Conservation (phyloP, 2,329 filamentous ascomycete species). For the Botrytis byssoidea region DNA sequence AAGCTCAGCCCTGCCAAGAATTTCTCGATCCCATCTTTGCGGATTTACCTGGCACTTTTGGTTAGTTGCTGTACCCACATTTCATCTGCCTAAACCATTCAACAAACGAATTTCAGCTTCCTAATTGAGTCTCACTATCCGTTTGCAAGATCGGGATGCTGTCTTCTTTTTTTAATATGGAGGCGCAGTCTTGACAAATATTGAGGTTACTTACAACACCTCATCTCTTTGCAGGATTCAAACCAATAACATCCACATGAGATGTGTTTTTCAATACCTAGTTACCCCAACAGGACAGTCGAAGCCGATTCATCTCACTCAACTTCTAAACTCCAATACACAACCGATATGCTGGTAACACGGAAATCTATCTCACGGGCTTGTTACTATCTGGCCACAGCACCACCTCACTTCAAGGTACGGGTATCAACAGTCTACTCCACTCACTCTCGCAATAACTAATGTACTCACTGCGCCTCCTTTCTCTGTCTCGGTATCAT, state of each 20-base stretch:
- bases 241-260: not conserved
- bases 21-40: not conserved
- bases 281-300: not conserved
- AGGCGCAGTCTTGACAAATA: not conserved
- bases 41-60: not conserved
- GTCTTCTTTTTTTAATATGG: not conserved
- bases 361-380: not conserved
- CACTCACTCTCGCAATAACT: not conserved
- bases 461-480: not conserved
- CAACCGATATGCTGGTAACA: not conserved
- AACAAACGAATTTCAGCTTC: not conserved
- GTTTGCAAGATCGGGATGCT: not conserved
- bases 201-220: not conserved
- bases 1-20: conserved; percentile 8
- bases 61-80: not conserved
- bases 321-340: not conserved
- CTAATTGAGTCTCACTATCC: not conserved
- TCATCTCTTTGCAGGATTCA: not conserved
- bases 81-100: not conserved
- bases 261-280: not conserved
- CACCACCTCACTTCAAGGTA: not conserved
- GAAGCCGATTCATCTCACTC: not conserved
- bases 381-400: not conserved
- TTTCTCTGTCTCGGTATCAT: not conserved
- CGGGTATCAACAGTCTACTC: not conserved